These are phyloP conservation scores for Ophiostoma triangulosporum DNA, from an alignment of 2,329 filamentous ascomycete species.

Conservation along the genomic window DNA sequence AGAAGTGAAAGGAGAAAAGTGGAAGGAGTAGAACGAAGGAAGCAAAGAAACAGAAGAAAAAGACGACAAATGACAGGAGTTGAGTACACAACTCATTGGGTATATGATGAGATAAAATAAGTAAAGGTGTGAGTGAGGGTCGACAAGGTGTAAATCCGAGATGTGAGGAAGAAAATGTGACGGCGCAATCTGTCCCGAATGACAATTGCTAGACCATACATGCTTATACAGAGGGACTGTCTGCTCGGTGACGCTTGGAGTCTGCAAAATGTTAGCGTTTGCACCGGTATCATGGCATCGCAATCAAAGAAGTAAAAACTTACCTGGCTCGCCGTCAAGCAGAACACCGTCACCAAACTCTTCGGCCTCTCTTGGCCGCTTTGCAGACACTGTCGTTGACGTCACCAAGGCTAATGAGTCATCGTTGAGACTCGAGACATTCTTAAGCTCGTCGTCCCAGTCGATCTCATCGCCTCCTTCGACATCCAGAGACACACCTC, in stretches of 20 bases:
- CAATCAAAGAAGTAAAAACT: not conserved
- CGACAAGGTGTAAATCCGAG: not conserved
- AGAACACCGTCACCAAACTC: conserved; percentile 9
- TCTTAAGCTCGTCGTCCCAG: conserved; percentile 25
- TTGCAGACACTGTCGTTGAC: conserved; percentile 18
- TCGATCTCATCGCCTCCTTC: conserved; percentile 21
- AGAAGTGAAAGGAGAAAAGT: not conserved
- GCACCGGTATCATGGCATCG: not conserved
- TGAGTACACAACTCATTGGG: not conserved
- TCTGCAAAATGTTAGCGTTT: conserved; percentile 18
- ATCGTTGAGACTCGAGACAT: conserved; percentile 15
- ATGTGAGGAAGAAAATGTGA: not conserved
- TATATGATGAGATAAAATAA: not conserved
- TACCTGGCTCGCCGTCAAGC: conserved; percentile 24
- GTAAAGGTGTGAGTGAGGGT: not conserved
- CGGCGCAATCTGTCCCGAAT: not conserved
- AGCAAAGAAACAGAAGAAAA: not conserved
- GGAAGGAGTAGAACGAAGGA: not conserved
- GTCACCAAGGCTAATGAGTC: conserved; percentile 9
- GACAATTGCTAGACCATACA: not conserved
- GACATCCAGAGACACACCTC: not conserved
- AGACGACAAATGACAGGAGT: not conserved
- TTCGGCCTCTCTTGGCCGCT: conserved; percentile 20
- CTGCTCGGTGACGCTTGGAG: conserved; percentile 37
- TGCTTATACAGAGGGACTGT: conserved; percentile 3